Base-by-base conservation (phyloP, 2,329 filamentous ascomycete genomes). In the Cladophialophora immunda region DNA sequence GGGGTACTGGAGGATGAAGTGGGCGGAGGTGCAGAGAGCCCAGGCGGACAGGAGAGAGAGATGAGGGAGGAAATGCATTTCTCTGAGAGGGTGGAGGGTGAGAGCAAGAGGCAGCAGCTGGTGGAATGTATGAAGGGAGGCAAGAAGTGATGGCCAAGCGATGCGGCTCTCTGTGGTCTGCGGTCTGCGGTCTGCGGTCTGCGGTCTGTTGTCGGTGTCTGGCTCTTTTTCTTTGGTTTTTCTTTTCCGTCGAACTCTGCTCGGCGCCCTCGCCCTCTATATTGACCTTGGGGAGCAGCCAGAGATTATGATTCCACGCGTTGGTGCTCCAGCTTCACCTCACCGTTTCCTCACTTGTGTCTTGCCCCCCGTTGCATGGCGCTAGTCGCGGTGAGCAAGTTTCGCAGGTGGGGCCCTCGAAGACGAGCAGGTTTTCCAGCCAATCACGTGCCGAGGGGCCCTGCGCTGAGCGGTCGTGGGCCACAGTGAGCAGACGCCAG, bases 1-100 rank as follows among this genome's bases (percentile, higher is more conserved):
- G 11, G 87, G 87, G 69, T 82, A 87, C 38, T 80, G 75, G 75
- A 89, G 80, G 3, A 80, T 74, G 79, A 87, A 89, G 74, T 89
- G 87, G 17, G 86, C 86, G 47, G 83, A 77, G 22, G 69, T 47
- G 3, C 22, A 60, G 17, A 53, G 45, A 30, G 61, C 17, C 60
- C 50, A 64, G 60, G 41, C 15, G 66, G 66, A 38, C 27, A 68
- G 30, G 36, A 68, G 45, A 3, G 62, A 29, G 52, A 68, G 62
- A 27, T 41, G 56, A 30, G 66, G 8, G 41, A 58, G 17, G 25
- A 61, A 56, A 4, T 50, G 52, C 64, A 65, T 65, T 1, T 30
- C 47, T 27, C 25, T 38, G 7, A 25, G 5, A 3, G 2, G 27
- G 22, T 11, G 19, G 5, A 36, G 11, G 22, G 29, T 19, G 54